Base-by-base conservation (phyloP, 176 grass and related monocot genomes). In the Cenchrus americanus region DNA sequence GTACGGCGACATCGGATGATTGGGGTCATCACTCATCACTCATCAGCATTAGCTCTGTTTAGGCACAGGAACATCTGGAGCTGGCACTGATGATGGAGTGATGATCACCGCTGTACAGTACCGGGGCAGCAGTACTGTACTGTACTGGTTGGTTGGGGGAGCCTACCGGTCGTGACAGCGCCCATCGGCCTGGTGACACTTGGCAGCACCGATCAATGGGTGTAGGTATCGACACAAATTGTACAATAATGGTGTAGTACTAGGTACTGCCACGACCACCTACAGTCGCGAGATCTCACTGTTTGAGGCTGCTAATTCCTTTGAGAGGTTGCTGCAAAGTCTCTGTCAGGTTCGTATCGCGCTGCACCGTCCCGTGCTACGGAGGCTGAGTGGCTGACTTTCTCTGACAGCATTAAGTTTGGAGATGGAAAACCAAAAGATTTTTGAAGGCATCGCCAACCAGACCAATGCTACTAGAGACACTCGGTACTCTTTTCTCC, bases 361-460 rank as follows among this genome's bases (percentile, higher is more conserved):
- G 50, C 22, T 49, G 22, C 22, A 49, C 22, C 8, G 69, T 26
- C 0, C 3, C 32, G 47, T 5, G 87, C 62, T 46, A 37, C 4
- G 34, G 81, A 71, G 78, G 83, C 82, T 89, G 83, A 89, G 81
- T 65, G 78, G 83, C 82, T 89, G 83, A 89, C 83, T 86, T 77
- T 2, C 47, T 62, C 6, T 15, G 44, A 70, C 27, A 15, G 19
- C 46, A 89, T 76, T 84, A 44, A 81, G 77, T 84, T 79, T 10
- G 18, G 86, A 53, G 51, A 32, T 13, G 50, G 27, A 24, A 68
- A 42, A 12, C 42, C 18, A 12, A 15, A 17, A 7, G 77, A 77
- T 76, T 10, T 71, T 77, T 85, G 19, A 49, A 47, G 49, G 19
- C 69, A 41, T 40, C 19, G 50, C 42, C n/a, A 75, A 60, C 42